Conservation (phyloP, 176 grass and related monocot species). For the Elaeis guineensis region DNA sequence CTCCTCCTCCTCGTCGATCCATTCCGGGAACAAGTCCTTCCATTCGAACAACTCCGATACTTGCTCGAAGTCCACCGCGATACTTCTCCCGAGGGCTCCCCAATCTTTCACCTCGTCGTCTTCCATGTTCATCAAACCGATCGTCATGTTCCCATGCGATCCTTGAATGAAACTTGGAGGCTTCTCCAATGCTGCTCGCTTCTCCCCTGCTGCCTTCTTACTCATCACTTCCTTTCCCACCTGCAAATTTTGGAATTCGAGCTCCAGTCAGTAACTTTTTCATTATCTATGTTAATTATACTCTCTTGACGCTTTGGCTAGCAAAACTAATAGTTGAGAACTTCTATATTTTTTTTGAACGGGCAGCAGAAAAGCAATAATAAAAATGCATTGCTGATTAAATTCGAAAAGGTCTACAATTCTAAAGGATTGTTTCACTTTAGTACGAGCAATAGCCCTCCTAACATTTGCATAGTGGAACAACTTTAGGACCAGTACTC, state of each 20-base stretch:
- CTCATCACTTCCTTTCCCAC: slow-evolving; percentile 25
- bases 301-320: no score
- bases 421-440: no score
- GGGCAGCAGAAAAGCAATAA: no score
- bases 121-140: slow-evolving; percentile 68
- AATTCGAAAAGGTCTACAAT: no score
- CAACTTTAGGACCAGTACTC: slow-evolving; percentile 13
- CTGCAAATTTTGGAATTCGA: slow-evolving; percentile 6
- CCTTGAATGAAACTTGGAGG: slow-evolving; percentile 49
- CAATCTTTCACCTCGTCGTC: slow-evolving; percentile 34
- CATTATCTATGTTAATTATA: no score
- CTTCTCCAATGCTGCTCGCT: slow-evolving; percentile 40
- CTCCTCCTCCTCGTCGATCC: slow-evolving; percentile 87
- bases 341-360: no score
- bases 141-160: slow-evolving; percentile 25
- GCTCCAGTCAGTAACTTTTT: no score
- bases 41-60: slow-evolving; percentile 46
- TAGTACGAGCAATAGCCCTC: no score
- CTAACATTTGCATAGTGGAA: no score
- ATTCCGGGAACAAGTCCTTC: slow-evolving; percentile 81
- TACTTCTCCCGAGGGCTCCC: slow-evolving; percentile 40
- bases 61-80: slow-evolving; percentile 37
- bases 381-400: no score
- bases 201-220: slow-evolving; percentile 36
- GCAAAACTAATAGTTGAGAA: no score